Conservation (phyloP, 495 filamentous ascomycete species). For the Melanomma pulvis-pyrius region DNA sequence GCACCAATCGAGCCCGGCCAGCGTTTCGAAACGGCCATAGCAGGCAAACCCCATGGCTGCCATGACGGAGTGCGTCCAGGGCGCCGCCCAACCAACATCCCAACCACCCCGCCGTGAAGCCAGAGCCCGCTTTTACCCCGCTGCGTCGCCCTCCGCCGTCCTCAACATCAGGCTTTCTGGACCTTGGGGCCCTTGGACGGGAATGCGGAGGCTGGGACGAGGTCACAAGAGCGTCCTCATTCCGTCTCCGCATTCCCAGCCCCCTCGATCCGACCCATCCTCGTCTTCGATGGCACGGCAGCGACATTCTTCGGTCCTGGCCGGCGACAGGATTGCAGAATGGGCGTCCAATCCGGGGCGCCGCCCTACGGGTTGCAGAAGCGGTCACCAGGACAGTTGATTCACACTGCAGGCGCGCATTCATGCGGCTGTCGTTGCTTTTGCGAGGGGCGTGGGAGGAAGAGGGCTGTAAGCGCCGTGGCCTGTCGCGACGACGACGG, state of each 20-base stretch:
- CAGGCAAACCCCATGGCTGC: not conserved
- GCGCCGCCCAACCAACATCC: slow-evolving; percentile 12
- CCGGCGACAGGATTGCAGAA: not conserved
- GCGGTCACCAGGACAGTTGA: slow-evolving; percentile 34
- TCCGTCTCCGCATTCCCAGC: slow-evolving; percentile 15
- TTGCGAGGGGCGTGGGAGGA: not conserved
- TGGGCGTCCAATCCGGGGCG: slow-evolving; percentile 8
- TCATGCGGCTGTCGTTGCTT: slow-evolving; percentile 28
- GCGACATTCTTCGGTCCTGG: slow-evolving; percentile 19
- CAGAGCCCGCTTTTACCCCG: slow-evolving; percentile 25
- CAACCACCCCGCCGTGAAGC: slow-evolving; percentile 2
- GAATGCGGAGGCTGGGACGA: slow-evolving; percentile 10
- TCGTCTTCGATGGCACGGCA: not conserved
- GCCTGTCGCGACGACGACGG: not conserved
- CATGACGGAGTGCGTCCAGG: slow-evolving; percentile 12
- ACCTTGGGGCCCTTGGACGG: not conserved
- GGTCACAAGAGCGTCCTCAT: slow-evolving; percentile 20
- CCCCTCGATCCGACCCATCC: not conserved
- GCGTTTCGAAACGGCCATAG: slow-evolving; percentile 24
- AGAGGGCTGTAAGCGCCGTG: slow-evolving; percentile 23
- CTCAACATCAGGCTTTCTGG: not conserved
- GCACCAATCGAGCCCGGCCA: slow-evolving; percentile 13
- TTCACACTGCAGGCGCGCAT: not conserved
- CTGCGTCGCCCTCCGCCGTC: not conserved
- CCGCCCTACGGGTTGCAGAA: slow-evolving; percentile 34